These are phyloP conservation scores for Hygrophila difformis DNA, from an alignment of 257 asterid genomes.

Conservation along the genomic window DNA sequence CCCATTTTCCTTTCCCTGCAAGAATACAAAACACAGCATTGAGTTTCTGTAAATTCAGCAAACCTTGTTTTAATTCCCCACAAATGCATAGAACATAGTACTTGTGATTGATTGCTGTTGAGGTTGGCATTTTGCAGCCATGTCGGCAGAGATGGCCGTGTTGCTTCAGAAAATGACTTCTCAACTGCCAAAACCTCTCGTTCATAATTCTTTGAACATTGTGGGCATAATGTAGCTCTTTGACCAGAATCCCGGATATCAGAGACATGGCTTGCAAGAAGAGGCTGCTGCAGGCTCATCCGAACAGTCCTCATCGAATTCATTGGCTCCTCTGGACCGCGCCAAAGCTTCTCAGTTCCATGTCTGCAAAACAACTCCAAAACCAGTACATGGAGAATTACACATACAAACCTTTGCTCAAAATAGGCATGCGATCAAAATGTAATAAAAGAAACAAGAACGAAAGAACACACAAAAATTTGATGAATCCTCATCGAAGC, in stretches of 20 bases:
- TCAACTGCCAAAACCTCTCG: slow-evolving; percentile 52
- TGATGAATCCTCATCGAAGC: neutral
- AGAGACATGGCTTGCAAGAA: slow-evolving; percentile 19
- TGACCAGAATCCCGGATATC: slow-evolving; percentile 39
- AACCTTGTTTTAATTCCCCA: neutral
- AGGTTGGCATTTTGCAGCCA: slow-evolving; percentile 79
- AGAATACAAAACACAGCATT: slow-evolving; percentile 13
- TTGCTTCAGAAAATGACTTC: slow-evolving; percentile 49
- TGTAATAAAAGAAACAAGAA: too few species aligned
- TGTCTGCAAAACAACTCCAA: neutral
- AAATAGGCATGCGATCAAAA: too few species aligned
- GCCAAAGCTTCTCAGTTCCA: slow-evolving; percentile 44
- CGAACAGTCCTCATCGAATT: slow-evolving; percentile 34
- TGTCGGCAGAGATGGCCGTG: slow-evolving; percentile 55
- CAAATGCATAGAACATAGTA: slow-evolving; percentile 13
- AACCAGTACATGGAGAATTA: neutral
- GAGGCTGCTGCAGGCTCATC: slow-evolving; percentile 21
- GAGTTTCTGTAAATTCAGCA: neutral
- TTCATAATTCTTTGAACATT: slow-evolving; percentile 48
- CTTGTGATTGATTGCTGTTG: slow-evolving; percentile 29
- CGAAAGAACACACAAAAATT: too few species aligned
- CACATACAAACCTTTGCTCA: too few species aligned
- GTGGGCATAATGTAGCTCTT: slow-evolving; percentile 39
- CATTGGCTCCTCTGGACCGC: slow-evolving; percentile 35
- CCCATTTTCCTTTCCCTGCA: slow-evolving; percentile 48